A percentile compares a stretch with the other conserved stretches of the same genome.
These are phyloP conservation scores for Helicocarpus griseus DNA, from an alignment of 2,329 filamentous ascomycete species.

Conservation along the genomic window DNA sequence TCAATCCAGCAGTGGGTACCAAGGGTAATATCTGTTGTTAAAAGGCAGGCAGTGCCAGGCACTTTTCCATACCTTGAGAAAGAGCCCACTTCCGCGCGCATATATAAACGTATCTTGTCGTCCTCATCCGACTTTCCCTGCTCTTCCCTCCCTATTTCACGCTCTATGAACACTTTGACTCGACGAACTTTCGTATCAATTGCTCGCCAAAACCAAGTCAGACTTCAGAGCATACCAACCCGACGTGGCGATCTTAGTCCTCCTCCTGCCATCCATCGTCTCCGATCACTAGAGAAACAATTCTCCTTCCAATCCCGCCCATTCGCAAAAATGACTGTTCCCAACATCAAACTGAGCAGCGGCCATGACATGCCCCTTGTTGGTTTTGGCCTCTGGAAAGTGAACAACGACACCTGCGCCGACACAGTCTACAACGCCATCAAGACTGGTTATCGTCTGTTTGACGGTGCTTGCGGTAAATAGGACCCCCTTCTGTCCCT, in stretches of 20 bases:
- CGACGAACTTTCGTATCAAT: not conserved
- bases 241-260: not conserved
- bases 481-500: slow-evolving; percentile 2
- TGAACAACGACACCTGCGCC: slow-evolving; percentile 61
- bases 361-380: slow-evolving; percentile 34
- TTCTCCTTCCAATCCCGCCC: not conserved
- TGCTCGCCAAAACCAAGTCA: not conserved
- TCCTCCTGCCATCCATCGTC: not conserved
- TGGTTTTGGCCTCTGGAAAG: slow-evolving; percentile 62
- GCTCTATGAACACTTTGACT: not conserved
- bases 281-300: not conserved
- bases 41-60: too few relatives aligned
- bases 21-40: not conserved
- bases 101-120: not conserved
- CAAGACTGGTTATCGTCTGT: slow-evolving; percentile 51
- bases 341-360: slow-evolving; percentile 15
- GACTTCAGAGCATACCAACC: not conserved
- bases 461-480: slow-evolving; percentile 51
- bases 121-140: not conserved
- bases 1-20: not conserved
- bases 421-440: slow-evolving; percentile 68
- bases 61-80: not conserved
- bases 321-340: slow-evolving; percentile 15
- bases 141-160: not conserved
- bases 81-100: not conserved